Conservation (phyloP, 75 land plant species). For the Adiantum capillusveneris region DNA sequence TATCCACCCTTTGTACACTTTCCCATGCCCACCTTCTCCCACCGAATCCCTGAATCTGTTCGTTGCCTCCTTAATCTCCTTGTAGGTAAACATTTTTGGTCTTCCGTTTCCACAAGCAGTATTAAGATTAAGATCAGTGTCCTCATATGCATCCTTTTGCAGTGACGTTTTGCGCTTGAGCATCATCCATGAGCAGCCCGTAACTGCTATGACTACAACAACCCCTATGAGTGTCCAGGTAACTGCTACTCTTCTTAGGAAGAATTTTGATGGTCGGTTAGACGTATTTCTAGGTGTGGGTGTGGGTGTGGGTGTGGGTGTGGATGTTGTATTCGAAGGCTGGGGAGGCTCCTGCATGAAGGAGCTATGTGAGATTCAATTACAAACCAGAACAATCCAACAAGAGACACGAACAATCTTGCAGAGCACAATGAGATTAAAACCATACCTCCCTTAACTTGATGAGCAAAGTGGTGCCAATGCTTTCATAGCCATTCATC, state of each 20-base stretch:
- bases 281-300: too few species aligned
- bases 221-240: neutral
- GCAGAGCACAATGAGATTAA: too few species aligned
- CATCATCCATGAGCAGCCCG: neutral
- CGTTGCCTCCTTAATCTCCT: constrained; percentile 15
- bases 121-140: neutral
- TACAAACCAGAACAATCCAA: too few species aligned
- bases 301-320: too few species aligned
- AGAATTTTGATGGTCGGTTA: too few species aligned
- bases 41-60: constrained; percentile 8
- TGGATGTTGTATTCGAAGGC: too few species aligned
- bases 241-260: neutral
- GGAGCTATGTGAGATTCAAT: too few species aligned
- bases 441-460: neutral
- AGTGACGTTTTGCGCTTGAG: neutral
- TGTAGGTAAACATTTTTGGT: neutral
- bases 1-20: constrained; percentile 20
- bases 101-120: neutral
- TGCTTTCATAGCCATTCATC: neutral
- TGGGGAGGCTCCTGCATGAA: too few species aligned
- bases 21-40: constrained; percentile 22
- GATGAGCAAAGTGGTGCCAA: neutral
- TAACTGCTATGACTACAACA: neutral
- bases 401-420: too few species aligned
- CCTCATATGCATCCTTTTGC: neutral